Evolutionary conservation across 2,329 filamentous ascomycete species (phyloP), one percentile per base, ranked within the genome.

Genomic region (Nothomitra cinnamomea): DNA sequence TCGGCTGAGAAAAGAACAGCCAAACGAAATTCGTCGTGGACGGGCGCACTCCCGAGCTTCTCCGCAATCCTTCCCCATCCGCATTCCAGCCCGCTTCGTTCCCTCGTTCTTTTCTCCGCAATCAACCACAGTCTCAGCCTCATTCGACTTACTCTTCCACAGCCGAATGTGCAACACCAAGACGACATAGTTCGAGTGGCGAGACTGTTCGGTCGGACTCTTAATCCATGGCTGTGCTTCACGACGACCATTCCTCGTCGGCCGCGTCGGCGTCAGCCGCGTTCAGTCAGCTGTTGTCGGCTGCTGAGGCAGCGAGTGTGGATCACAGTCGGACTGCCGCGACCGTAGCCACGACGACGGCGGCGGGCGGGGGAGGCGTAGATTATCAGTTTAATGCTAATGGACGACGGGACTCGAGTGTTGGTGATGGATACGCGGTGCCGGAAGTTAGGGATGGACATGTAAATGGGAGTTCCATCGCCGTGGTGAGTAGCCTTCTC

Each of bases 221-320:
- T 13, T 4, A 45, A n/a, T n/a, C 41, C 4, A 19, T 19, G 21
- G 21, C 41, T 19, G 21, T 13, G 4, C 5, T 45, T 5, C 41
- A 5, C 4, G 41, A 13, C 17, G 41, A 24, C 8, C 22, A 45
- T 8, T 45, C 41, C 17, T 45, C 41, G 41, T 45, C n/a, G 45
- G 24, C 45, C 24, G n/a, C 22, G 7, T 13, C 21, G 43, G n/a
- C 19, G 43, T 47, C 43, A 24, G 43, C 24, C n/a, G 45, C 45
- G 24, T 49, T 49, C 25, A 49, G 45, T 19, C 45, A 49, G n/a
- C 45, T 49, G 6, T 24, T 49, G 24, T 49, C 45, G 19, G 45
- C 45, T 4, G 45, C 45, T 2, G 45, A 49, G 45, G 45, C 45
- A 7, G 45, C 32, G 15, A 32, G 24, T 13, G 45, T 28, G 4